A percentile compares a stretch with the other conserved stretches of the same genome.
Conservation (phyloP, 345 rosid genomes). For the Physaria fendleri region DNA sequence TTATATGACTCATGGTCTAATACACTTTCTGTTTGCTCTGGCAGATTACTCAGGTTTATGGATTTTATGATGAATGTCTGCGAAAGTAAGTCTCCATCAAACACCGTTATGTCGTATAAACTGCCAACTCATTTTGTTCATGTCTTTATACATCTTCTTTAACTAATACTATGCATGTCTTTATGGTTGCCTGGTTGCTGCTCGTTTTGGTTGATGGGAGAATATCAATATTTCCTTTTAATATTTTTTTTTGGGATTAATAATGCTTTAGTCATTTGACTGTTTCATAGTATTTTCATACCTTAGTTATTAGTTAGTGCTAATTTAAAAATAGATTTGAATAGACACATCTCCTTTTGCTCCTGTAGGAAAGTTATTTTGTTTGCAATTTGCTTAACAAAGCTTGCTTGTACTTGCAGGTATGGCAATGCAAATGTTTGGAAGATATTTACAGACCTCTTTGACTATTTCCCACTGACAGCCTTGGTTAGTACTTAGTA, state of each 20-base stretch:
- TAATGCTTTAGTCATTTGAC: neutral
- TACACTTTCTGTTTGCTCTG: constrained; percentile 14
- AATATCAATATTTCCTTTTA: neutral
- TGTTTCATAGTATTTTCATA: neutral
- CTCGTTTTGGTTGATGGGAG: neutral
- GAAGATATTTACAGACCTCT: constrained; percentile 96
- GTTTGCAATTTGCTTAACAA: constrained; percentile 4
- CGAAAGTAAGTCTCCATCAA: constrained; percentile 73
- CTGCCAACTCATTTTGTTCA: neutral
- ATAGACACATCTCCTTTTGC: neutral
- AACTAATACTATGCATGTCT: neutral
- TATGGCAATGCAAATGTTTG: constrained; percentile 98
- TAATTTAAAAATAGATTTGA: neutral
- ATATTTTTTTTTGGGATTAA: neutral
- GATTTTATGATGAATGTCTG: constrained; percentile 96
- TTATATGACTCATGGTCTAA: constrained; percentile 24
- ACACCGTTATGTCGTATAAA: neutral
- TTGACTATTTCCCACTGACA: constrained; percentile 96
- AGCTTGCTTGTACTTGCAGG: constrained; percentile 42
- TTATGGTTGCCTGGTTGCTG: neutral
- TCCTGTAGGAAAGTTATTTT: neutral
- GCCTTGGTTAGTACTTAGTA: constrained; percentile 67
- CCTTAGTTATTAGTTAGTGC: neutral
- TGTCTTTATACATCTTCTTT: neutral
- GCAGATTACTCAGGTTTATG: constrained; percentile 99